Evolutionary conservation across 306 rosid species (phyloP), one percentile per base, ranked within the genome.

Genomic region (Comarum palustre): DNA sequence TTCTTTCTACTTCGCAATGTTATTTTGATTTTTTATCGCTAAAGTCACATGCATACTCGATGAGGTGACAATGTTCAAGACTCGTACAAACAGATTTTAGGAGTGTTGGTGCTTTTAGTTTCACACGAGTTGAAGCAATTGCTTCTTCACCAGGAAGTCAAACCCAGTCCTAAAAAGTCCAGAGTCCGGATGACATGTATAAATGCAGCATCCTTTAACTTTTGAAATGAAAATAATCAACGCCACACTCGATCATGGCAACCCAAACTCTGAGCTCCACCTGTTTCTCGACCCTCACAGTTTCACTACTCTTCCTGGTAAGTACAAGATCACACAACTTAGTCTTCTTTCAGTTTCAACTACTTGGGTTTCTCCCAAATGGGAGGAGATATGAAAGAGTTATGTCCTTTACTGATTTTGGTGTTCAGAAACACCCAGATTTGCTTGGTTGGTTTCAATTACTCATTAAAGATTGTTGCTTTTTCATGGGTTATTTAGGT

Each of bases 401-500:
- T 22, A 55, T 10, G 34, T 57, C 6, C 17, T 57, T 24, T 24
- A 24, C 62, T 25, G 34, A 8, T 36, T 36, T 36, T 36, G 41
- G 41, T 36, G 5, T 36, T 0, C 41, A 36, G 41, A 6, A 36
- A 36, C 41, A 36, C 41, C 41, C 41, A 36, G 1, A 36, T 36
- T 36, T 36, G 50, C 11, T 17, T 31, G 39, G 32, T 24, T 61
- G 32, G 45, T 42, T 71, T 4, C 4, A 20, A 1, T 79, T 45
- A 11, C 38, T 71, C 9, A 29, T 70, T 61, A 45, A 65, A n/a
- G 4, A 43, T 71, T 1, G 5, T 25, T 42, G 27, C 39, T 45
- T 14, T 8, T 71, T 55, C 7, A 52, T 70, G 73, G 71, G 14
- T 47, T 38, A 57, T 68, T 29, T 24, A 89, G 98, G 88, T 85